Evolutionary conservation across 2,329 filamentous ascomycete genomes (phyloP).

Genomic region (Decorospora gaudefroyi): DNA sequence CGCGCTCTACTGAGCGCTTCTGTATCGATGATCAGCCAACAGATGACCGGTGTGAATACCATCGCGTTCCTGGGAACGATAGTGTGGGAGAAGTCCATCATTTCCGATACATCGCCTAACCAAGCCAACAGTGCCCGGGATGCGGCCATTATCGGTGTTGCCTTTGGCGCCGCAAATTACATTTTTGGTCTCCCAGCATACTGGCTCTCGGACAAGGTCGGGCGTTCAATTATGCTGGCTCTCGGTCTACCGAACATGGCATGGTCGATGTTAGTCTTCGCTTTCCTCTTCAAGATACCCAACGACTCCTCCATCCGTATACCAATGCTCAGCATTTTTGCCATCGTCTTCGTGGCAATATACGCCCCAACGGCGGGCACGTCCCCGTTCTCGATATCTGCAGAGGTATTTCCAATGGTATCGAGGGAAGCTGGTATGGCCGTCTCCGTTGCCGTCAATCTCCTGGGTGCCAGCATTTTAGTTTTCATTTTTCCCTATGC

Average conservation of each 20-base stretch:
- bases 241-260: slow-evolving; percentile 31
- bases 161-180: slow-evolving; percentile 27
- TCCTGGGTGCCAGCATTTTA: slow-evolving; percentile 47
- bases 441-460: slow-evolving; percentile 47
- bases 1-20: slow-evolving; percentile 23
- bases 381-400: slow-evolving; percentile 29
- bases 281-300: slow-evolving; percentile 24
- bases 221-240: slow-evolving; percentile 27
- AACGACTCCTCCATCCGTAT: slow-evolving; percentile 10
- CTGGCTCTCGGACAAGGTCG: slow-evolving; percentile 26
- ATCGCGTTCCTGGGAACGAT: slow-evolving; percentile 26
- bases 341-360: slow-evolving; percentile 24
- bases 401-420: slow-evolving; percentile 30
- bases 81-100: slow-evolving; percentile 18
- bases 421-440: slow-evolving; percentile 33
- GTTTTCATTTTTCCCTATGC: slow-evolving; percentile 46
- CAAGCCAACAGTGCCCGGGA: slow-evolving; percentile 7
- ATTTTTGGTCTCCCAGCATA: slow-evolving; percentile 27
- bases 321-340: slow-evolving; percentile 23
- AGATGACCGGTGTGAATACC: slow-evolving; percentile 19
- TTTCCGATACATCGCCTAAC: not conserved
- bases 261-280: slow-evolving; percentile 31
- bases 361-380: slow-evolving; percentile 32
- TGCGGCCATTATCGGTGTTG: slow-evolving; percentile 23
- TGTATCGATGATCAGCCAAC: slow-evolving; percentile 27